Evolutionary conservation across 306 rosid species (phyloP), one percentile per base, ranked within the genome.

Genomic region (Elaeagnus macrophylla): DNA sequence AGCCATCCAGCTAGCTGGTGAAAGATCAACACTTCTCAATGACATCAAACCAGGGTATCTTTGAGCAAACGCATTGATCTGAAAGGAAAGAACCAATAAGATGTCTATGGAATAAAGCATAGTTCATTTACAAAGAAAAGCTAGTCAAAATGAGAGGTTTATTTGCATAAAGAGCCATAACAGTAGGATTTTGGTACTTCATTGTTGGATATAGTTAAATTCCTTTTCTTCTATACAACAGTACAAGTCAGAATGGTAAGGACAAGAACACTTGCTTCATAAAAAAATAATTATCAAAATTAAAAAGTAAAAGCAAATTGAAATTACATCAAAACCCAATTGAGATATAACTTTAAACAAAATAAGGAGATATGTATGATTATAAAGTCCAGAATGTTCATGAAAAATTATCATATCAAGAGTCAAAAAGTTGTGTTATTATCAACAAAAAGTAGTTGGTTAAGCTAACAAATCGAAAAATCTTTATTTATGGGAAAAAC

Each of bases 1-100:
- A n/a, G 95, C 84, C 99, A 93, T 87, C 99, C 99, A 93, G 71
- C 95, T 93, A 57, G 99, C 96, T 39, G 99, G 99, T 3, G 96
- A 93, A 48, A 93, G 88, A 81, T 93, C 99, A 54, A 93, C 96
- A 15, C 96, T 93, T 62, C 84, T 87, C 53, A 87, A 73, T 58
- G 96, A 80, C 89, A 73, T 78, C 87, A 93, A 82, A 32, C 88
- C 95, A 0, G 96, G 94, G 79, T 65, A 80, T 72, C 96, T 81
- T 71, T 78, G 82, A 66, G 89, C 81, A 54, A 93, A 75, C 17
- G 69, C 80, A 54, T 60, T 75, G 17, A 93, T 84, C 99, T 93
- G 81, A 71, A 80, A 77, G 70, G 32, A 25, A 25, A 25, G 16
- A 59, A 69, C 49, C 49, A 43, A 53, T 36, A 42, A 37, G 48